phyloP scores from a whole-genome alignment of 2,329 filamentous ascomycete species.

The Pseudocercospora crystallina region DNA sequence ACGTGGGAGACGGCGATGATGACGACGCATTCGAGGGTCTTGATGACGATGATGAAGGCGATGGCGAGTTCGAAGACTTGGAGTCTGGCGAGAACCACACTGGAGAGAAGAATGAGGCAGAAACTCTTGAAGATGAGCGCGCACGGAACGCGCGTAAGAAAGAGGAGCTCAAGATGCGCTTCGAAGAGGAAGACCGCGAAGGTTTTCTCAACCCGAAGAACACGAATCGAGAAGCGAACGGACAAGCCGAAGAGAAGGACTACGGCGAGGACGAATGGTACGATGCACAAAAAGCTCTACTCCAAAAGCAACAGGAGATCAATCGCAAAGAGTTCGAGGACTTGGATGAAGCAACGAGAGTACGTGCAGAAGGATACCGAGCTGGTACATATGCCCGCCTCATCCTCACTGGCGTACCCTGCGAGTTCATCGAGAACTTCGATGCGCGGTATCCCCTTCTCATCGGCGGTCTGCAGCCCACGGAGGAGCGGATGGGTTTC shows the following conservation, averaged over 20 bases:
- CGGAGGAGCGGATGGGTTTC: constrained; percentile 93
- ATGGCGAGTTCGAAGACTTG: constrained; percentile 81
- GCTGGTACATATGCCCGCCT: constrained; percentile 93
- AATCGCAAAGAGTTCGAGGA: constrained; percentile 90
- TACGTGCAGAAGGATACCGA: constrained; percentile 83
- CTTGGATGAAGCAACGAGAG: constrained; percentile 79
- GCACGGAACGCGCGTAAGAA: constrained; percentile 88
- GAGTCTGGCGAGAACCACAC: constrained; percentile 68
- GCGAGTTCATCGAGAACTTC: constrained; percentile 84
- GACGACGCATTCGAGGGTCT: constrained; percentile 48
- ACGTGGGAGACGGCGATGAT: constrained; percentile 52
- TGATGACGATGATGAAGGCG: constrained; percentile 65
- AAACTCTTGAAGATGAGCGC: constrained; percentile 61
- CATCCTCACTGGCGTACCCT: constrained; percentile 83
- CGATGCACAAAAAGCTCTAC: constrained; percentile 87
- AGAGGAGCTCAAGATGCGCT: constrained; percentile 89
- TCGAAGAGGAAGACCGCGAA: constrained; percentile 97
- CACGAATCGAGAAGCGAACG: constrained; percentile 65
- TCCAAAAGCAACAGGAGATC: constrained; percentile 95
- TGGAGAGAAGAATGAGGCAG: constrained; percentile 6
- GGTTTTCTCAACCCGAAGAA: constrained; percentile 90
- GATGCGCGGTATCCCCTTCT: constrained; percentile 79
- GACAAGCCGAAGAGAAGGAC: constrained; percentile 66
- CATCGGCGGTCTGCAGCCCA: constrained; percentile 86
- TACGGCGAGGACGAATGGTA: constrained; percentile 99